phyloP scores from a whole-genome alignment of 164 flowering plant genomes.

The Vitis riparia region DNA sequence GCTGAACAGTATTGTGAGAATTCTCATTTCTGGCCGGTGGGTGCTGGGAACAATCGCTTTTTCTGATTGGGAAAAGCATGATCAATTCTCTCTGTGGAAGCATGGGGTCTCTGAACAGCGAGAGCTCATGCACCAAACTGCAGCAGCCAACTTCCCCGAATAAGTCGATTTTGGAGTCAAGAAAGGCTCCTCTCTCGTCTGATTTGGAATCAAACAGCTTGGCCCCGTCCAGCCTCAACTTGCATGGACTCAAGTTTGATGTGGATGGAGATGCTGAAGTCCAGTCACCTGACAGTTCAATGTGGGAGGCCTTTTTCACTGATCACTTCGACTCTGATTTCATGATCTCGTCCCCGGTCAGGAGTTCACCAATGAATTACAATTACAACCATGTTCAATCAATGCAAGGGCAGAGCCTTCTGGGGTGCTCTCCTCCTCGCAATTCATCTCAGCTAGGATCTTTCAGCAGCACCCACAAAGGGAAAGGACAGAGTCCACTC shows the following conservation, averaged over 20 bases:
- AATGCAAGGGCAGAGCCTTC: conserved; percentile 35
- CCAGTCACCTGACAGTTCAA: conserved; percentile 54
- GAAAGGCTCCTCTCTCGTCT: conserved; percentile 22
- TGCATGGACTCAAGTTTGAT: conserved; percentile 43
- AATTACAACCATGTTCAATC: conserved; percentile 27
- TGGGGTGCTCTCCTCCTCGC: conserved; percentile 43
- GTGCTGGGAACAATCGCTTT: background rate
- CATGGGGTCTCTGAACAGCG: conserved; percentile 44
- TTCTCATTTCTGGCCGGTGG: background rate
- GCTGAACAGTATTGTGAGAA: background rate
- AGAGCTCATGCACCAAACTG: conserved; percentile 26
- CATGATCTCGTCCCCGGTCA: conserved; percentile 66
- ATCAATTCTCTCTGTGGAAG: conserved; percentile 53
- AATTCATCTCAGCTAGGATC: conserved; percentile 35
- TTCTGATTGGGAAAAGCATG: conserved; percentile 23
- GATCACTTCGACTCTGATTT: conserved; percentile 60
- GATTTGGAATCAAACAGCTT: conserved; percentile 32
- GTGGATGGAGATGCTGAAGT: conserved; percentile 42
- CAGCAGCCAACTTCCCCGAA: conserved; percentile 34
- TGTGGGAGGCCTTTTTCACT: conserved; percentile 62
- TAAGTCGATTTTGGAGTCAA: conserved; percentile 33
- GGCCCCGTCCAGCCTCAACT: conserved; percentile 40
- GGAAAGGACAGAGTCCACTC: conserved; percentile 53
- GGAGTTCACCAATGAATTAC: conserved; percentile 27
- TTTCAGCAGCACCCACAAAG: conserved; percentile 24